Base-by-base conservation (phyloP, 352 stramenopile genomes). In the Phytophthora melonis region DNA sequence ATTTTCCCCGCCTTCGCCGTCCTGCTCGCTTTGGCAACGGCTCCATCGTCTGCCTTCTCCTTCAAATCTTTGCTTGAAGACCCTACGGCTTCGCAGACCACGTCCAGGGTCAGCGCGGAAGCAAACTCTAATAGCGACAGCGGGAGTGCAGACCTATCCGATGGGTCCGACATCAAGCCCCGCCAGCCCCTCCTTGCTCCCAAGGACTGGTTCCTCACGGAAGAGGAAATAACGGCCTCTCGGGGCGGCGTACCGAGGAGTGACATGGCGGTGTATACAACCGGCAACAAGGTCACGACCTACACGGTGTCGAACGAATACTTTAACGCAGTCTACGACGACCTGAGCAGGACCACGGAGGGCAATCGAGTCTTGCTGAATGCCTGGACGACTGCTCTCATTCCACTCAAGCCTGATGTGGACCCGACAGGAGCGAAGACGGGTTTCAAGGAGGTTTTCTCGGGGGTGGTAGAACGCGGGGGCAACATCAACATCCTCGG, bases 151-250 rank as follows among this genome's bases (percentile, higher is more conserved):
- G 43, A 52, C n/a, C 18, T 52, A 10, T 52, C 16, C 43, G 6
- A 52, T 23, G 43, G 18, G 16, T 52, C 64, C 3, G 32, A 65
- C 32, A 47, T 54, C 16, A 66, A 16, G 1, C 19, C 72, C 11
- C 52, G 62, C 2, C 85, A 92, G 58, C 85, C 85, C n/a, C 39
- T 78, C 21, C 74, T 88, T 10, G 69, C 81, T 36, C 62, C 81
- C 4, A 43, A 61, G 10, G 70, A 77, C 36, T 90, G 82, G 82
- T 90, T 90, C 52, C 66, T 90, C 0, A 81, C 66, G 0, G 70
- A 79, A 8, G 39, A 78, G 13, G 85, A 92, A 59, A 83, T 92
- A 25, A 81, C 75, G 7, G 58, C 25, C 1, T 77, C 81, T 8
- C 70, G 85, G 3, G 75, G 73, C 16, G 85, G 81, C 9, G 43